These are phyloP conservation scores for Guadua angustifolia DNA, from an alignment of 176 grass and related monocot genomes.

Conservation along the genomic window DNA sequence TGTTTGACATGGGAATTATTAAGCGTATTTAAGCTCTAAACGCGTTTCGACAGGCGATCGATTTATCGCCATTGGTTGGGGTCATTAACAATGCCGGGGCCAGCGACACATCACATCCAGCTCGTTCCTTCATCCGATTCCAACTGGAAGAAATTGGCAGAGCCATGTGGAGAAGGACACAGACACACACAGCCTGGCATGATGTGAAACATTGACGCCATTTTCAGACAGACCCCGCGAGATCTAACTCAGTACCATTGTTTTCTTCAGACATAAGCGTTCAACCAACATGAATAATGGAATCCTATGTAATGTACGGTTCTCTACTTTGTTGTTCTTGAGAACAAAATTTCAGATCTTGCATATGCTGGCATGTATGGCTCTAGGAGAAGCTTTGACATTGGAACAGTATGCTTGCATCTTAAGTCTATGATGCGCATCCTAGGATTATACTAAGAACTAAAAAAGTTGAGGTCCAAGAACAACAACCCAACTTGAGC, in stretches of 20 bases:
- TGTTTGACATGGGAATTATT: not conserved
- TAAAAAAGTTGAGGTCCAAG: not conserved
- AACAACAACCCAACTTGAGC: not conserved
- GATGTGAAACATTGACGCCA: not conserved
- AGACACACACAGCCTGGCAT: not conserved
- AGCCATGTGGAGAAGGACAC: conserved; percentile 15
- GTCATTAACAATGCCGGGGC: not conserved
- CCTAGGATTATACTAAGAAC: not conserved
- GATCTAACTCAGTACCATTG: not conserved
- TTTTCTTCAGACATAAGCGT: not conserved
- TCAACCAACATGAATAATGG: too few relatives aligned
- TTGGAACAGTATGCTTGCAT: not conserved
- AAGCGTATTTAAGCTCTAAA: not conserved
- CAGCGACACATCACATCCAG: not conserved
- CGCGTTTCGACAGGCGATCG: conserved; percentile 1
- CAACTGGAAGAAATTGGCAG: not conserved
- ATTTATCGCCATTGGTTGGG: not conserved
- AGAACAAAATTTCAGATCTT: too few relatives aligned
- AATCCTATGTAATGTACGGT: not conserved
- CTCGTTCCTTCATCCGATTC: not conserved
- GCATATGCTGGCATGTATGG: not conserved
- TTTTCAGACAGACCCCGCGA: not conserved
- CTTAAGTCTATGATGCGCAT: not conserved
- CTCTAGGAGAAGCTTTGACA: not conserved
- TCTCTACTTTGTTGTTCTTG: too few relatives aligned